Evolutionary conservation across 208 protist genomes (phyloP).

Genomic region (Leishmania tarentolae): DNA sequence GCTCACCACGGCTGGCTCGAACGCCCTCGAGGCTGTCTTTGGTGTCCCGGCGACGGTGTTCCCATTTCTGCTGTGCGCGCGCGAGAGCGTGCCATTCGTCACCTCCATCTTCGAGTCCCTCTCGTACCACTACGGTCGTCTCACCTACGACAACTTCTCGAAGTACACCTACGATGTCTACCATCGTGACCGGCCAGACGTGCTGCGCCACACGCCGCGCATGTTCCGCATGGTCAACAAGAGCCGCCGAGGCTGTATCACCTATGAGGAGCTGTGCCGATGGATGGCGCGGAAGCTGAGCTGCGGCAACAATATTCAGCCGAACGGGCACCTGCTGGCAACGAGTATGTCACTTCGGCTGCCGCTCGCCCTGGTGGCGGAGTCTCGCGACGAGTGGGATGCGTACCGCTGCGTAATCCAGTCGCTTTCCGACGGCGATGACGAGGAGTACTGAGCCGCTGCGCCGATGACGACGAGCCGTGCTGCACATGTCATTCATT

Average conservation of each 20-base stretch:
- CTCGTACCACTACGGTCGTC: constrained; percentile 54
- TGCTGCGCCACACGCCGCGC: constrained; percentile 70
- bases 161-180: constrained; percentile 69
- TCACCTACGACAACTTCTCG: constrained; percentile 69
- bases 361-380: constrained; percentile 61
- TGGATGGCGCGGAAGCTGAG: constrained; percentile 88
- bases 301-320: constrained; percentile 58
- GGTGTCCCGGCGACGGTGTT: constrained; percentile 87
- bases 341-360: constrained; percentile 80
- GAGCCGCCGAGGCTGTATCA: constrained; percentile 71
- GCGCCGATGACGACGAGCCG: background rate
- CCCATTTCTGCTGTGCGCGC: constrained; percentile 76
- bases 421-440: constrained; percentile 66
- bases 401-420: constrained; percentile 44
- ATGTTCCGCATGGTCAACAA: constrained; percentile 86
- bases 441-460: constrained; percentile 43
- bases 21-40: constrained; percentile 85
- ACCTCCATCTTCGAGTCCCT: constrained; percentile 59
- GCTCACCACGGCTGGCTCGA: constrained; percentile 69
- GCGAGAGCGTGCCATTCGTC: constrained; percentile 76
- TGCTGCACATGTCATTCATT: background rate
- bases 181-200: constrained; percentile 57
- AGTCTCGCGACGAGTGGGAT: constrained; percentile 66
- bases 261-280: constrained; percentile 84
- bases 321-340: constrained; percentile 71